These are phyloP conservation scores for Carallia brachiata DNA, from an alignment of 345 rosid species.

Conservation along the genomic window DNA sequence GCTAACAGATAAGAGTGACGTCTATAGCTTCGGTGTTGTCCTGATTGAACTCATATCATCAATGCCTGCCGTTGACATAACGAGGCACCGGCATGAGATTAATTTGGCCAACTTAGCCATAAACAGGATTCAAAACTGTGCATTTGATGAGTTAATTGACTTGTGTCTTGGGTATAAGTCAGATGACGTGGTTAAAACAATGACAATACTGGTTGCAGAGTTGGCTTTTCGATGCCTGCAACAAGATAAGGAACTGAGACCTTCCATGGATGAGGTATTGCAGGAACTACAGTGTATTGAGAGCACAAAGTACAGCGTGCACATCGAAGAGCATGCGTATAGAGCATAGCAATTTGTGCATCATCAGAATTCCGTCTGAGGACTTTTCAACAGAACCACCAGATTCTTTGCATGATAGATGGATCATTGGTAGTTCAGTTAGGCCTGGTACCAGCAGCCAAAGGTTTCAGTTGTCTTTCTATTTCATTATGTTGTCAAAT, in stretches of 20 bases:
- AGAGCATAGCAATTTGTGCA: constrained; percentile 28
- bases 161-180: background rate
- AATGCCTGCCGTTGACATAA: constrained; percentile 22
- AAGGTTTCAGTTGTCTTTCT: background rate
- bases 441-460: constrained; percentile 40
- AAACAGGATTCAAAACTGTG: constrained; percentile 10
- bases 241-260: constrained; percentile 17
- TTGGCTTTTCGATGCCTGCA: constrained; percentile 18
- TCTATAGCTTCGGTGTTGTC: constrained; percentile 27
- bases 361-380: constrained; percentile 32
- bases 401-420: constrained; percentile 47
- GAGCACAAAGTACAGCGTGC: constrained; percentile 1
- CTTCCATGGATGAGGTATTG: constrained; percentile 7
- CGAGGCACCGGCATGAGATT: constrained; percentile 14
- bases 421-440: constrained; percentile 43
- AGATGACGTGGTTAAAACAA: constrained; percentile 2
- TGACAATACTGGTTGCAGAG: constrained; percentile 17
- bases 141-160: constrained; percentile 20
- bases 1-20: constrained; percentile 26
- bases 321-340: background rate
- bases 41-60: constrained; percentile 23
- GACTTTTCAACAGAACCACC: constrained; percentile 49
- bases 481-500: too few relatives aligned
- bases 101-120: constrained; percentile 16
- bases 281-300: constrained; percentile 1